A percentile compares a stretch with the other conserved stretches of the same genome.
Conservation (phyloP, 148 eudicot genomes). For the Euryodendron excelsum region DNA sequence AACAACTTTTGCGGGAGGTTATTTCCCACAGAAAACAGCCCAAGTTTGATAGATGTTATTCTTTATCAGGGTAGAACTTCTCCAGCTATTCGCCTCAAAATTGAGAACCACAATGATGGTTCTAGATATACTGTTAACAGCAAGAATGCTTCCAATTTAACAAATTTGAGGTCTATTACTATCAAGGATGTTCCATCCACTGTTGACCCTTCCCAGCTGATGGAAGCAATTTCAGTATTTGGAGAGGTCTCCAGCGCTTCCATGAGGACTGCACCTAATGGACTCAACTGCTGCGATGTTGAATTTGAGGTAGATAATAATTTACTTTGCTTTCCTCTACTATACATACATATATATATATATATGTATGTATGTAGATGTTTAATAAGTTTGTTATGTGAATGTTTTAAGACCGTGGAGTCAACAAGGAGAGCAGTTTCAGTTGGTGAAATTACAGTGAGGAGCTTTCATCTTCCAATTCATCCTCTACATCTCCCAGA, state of each 20-base stretch:
- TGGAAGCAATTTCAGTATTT: constrained; percentile 25
- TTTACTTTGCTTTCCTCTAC: background rate
- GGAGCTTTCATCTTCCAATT: constrained; percentile 21
- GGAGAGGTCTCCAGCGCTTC: constrained; percentile 29
- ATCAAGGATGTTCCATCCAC: constrained; percentile 19
- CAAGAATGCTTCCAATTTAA: background rate
- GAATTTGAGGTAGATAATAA: constrained; percentile 21
- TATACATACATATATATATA: background rate
- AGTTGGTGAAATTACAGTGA: constrained; percentile 19
- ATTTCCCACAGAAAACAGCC: background rate
- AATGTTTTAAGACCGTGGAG: constrained; percentile 19
- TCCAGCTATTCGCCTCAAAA: background rate
- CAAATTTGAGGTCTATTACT: constrained; percentile 9
- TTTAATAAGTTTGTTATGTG: background rate
- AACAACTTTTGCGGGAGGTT: constrained; percentile 7
- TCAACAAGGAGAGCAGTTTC: constrained; percentile 25
- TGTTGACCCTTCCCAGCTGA: constrained; percentile 15
- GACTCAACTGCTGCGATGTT: constrained; percentile 13
- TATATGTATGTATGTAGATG: background rate
- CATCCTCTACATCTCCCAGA: constrained; percentile 9
- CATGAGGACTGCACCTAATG: constrained; percentile 9
- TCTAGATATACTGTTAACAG: background rate
- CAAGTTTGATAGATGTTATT: background rate
- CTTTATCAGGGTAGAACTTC: background rate
- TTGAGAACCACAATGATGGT: constrained; percentile 2